Evolutionary conservation across 768 basidiomycete genomes (phyloP).

Genomic region (Fistulinella prunicolor): DNA sequence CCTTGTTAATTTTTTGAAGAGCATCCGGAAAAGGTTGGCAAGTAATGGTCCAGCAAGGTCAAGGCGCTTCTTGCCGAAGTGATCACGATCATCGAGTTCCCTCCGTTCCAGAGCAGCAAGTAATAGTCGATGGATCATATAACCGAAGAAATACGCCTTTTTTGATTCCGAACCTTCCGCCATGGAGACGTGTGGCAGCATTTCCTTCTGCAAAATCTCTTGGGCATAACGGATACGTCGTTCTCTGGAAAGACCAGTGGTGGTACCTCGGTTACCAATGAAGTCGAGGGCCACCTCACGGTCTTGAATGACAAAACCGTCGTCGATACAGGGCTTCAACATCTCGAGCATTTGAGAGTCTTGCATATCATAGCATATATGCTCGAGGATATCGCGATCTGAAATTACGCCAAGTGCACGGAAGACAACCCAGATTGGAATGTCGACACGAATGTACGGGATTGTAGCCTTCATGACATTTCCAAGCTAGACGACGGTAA

Average conservation of each 20-base stretch:
- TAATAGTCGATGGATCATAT: slow-evolving; percentile 96
- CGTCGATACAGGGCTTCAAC: slow-evolving; percentile 97
- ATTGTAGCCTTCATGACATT: slow-evolving; percentile 96
- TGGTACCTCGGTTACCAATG: slow-evolving; percentile 97
- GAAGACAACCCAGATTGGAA: slow-evolving; percentile 99
- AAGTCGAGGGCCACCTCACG: slow-evolving; percentile 97
- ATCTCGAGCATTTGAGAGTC: slow-evolving; percentile 96
- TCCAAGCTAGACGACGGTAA: slow-evolving; percentile 51
- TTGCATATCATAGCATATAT: slow-evolving; percentile 97
- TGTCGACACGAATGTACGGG: slow-evolving; percentile 97
- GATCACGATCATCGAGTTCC: slow-evolving; percentile 98
- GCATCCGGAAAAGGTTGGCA: slow-evolving; percentile 96
- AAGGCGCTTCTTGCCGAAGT: slow-evolving; percentile 97
- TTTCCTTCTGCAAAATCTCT: slow-evolving; percentile 98
- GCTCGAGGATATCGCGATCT: slow-evolving; percentile 95
- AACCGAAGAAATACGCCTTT: slow-evolving; percentile 99
- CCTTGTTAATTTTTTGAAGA: slow-evolving; percentile 94
- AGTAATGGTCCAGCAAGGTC: slow-evolving; percentile 95
- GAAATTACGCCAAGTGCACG: slow-evolving; percentile 96
- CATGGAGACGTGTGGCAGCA: slow-evolving; percentile 97
- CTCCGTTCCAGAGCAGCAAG: slow-evolving; percentile 91
- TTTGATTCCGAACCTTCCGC: slow-evolving; percentile 94
- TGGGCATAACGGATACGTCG: slow-evolving; percentile 94
- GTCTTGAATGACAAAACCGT: slow-evolving; percentile 97
- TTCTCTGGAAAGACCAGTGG: slow-evolving; percentile 87